Evolutionary conservation across 306 rosid genomes (phyloP).

Genomic region (Rubus parviflorus): DNA sequence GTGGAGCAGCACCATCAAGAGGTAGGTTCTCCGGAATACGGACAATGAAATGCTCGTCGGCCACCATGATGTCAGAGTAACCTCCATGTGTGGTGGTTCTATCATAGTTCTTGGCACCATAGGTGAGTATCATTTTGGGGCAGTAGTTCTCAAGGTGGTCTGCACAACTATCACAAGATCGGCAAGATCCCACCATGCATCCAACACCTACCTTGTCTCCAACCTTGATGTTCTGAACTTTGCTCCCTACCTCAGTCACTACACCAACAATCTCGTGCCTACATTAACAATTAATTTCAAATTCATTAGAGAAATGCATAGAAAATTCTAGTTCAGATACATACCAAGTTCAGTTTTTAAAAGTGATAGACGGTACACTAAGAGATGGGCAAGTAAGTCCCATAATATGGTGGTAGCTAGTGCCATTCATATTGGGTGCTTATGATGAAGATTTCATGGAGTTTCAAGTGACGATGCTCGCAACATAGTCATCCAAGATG

Average conservation of each 20-base stretch:
- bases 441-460: neutral
- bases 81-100: neutral
- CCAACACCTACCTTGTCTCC: constrained; percentile 23
- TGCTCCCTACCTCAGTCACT: constrained; percentile 12
- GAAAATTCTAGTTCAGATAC: neutral
- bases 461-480: too few relatives aligned
- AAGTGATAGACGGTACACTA: neutral
- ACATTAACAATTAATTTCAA: neutral
- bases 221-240: neutral
- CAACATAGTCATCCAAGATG: neutral
- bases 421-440: neutral
- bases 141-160: neutral
- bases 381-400: neutral
- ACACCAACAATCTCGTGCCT: constrained; percentile 1
- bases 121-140: neutral
- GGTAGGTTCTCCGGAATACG: neutral
- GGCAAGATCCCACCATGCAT: neutral
- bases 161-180: neutral
- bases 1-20: constrained; percentile 4
- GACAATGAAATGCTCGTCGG: neutral
- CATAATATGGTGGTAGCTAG: neutral
- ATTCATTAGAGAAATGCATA: neutral
- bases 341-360: neutral
- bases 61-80: constrained; percentile 10
- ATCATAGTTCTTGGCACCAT: neutral